Percentiles rank a stretch among this genome's conserved stretches.
These are phyloP conservation scores for Phytophthora capsici DNA, from an alignment of 352 stramenopile species.

Conservation along the genomic window DNA sequence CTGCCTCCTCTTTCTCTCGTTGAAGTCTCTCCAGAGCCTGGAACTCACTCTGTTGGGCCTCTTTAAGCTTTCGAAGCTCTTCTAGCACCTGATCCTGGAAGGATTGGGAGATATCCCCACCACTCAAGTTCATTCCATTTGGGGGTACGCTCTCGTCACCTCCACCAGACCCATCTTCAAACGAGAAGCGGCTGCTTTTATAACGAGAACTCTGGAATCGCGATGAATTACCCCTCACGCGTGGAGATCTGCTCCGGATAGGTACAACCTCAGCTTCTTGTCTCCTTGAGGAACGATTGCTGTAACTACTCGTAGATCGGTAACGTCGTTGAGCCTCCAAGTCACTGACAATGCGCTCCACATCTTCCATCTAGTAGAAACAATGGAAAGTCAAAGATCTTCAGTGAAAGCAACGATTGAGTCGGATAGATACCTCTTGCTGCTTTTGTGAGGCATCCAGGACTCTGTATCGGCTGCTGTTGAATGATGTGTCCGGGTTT, in stretches of 20 bases:
- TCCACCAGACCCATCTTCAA: conserved; percentile 5
- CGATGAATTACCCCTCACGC: conserved; percentile 1
- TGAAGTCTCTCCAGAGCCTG: conserved; percentile 22
- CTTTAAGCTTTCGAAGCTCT: conserved; percentile 60
- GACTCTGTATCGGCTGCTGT: conserved; percentile 45
- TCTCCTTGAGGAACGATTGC: conserved; percentile 5
- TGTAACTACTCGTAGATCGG: conserved; percentile 4
- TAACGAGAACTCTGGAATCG: background rate
- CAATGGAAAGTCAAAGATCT: background rate
- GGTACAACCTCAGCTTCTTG: conserved; percentile 11
- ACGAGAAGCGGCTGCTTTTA: conserved; percentile 8
- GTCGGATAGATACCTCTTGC: conserved; percentile 29
- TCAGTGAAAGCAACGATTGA: background rate
- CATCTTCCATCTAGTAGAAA: conserved; percentile 33
- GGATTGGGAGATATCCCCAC: conserved; percentile 16
- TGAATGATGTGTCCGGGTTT: conserved; percentile 3
- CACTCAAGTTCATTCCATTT: background rate
- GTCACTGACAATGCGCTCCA: conserved; percentile 55
- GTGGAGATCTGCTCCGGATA: conserved; percentile 18
- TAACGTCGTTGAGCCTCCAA: conserved; percentile 34
- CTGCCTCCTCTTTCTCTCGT: conserved; percentile 13
- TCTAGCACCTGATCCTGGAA: conserved; percentile 58
- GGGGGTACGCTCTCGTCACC: conserved; percentile 17
- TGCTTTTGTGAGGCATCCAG: conserved; percentile 47
- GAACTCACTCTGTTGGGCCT: conserved; percentile 36